These are phyloP conservation scores for Oleoguttula mirabilis DNA, from an alignment of 495 filamentous ascomycete genomes.

Conservation along the genomic window DNA sequence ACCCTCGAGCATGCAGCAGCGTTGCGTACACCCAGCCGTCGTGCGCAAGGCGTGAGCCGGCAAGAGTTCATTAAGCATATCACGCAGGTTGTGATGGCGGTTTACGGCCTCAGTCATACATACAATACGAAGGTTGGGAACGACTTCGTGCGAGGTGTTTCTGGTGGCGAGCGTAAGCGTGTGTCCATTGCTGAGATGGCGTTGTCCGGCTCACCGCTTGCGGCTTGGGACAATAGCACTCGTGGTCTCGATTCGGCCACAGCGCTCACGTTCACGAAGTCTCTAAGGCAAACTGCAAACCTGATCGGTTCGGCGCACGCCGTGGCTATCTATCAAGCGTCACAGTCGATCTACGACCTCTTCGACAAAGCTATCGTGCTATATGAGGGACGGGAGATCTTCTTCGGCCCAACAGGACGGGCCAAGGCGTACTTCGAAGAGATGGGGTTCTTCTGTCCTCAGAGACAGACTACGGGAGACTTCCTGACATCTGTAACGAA, in stretches of 20 bases:
- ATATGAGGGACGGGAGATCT: slow-evolving; percentile 57
- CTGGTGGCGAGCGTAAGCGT: slow-evolving; percentile 26
- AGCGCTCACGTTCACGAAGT: slow-evolving; percentile 16
- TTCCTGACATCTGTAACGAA: slow-evolving; percentile 23
- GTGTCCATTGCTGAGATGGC: slow-evolving; percentile 18
- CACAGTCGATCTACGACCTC: slow-evolving; percentile 19
- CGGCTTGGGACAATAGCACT: slow-evolving; percentile 20
- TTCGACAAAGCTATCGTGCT: slow-evolving; percentile 36
- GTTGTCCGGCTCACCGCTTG: slow-evolving; percentile 9
- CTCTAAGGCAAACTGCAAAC: slow-evolving; percentile 9
- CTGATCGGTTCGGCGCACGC: slow-evolving; percentile 9
- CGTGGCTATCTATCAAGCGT: slow-evolving; percentile 22
- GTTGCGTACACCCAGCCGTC: slow-evolving; percentile 1
- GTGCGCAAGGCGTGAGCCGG: slow-evolving; percentile 1
- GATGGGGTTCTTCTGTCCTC: slow-evolving; percentile 29
- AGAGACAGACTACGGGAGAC: slow-evolving; percentile 20
- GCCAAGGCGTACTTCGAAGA: slow-evolving; percentile 51
- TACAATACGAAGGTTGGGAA: slow-evolving; percentile 24
- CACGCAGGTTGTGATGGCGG: slow-evolving; percentile 18
- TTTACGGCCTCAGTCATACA: slow-evolving; percentile 20
- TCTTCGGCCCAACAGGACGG: slow-evolving; percentile 45
- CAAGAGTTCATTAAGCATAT: slow-evolving; percentile 9
- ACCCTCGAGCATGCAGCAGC: slow-evolving; percentile 27
- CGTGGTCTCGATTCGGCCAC: slow-evolving; percentile 19
- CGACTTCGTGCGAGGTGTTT: slow-evolving; percentile 23